Evolutionary conservation across 805 yeast genomes (phyloP), one percentile per base, ranked within the genome.

Genomic region (Lipomyces mesembrius): DNA sequence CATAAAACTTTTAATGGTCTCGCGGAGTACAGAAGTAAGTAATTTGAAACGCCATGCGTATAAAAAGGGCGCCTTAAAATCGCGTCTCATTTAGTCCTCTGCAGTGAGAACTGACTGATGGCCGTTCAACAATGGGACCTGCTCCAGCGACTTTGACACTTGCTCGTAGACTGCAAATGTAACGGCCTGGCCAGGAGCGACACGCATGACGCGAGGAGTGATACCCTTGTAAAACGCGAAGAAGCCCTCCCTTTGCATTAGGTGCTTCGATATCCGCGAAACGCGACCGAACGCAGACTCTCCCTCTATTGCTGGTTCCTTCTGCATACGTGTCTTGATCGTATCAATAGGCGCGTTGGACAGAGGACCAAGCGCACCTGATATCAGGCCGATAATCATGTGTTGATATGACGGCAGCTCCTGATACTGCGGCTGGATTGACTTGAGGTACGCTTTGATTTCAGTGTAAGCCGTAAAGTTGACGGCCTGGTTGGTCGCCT

Each of bases 141-240:
- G 46, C 62, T 76, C 89, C 77, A 93, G 83, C 60, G 83, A 81
- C 27, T 83, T 85, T 79, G 92, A 89, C 77, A 92, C 90, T 76
- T 83, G 89, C 81, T 94, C 99, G 79, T 94, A 94, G 56, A 95
- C 97, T 7, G 98, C 95, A 82, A 94, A 94, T 20, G 98, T 95
- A 65, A 94, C 98, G 64, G 98, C 98, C 81, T 94, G 99, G 69
- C 99, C 99, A 29, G 99, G 98, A 12, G 99, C 99, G 61, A 94
- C 99, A 82, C 99, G 89, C 96, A 94, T 93, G 74, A 94, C 94
- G 82, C 99, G 89, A 74, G 99, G 99, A 29, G 98, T 92, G 77
- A 94, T 94, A 81, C 99, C 99, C 78, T 94, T 91, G 83, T 94
- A 94, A 78, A 94, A 85, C 54, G 97, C 96, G 63, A 85, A 83